These are phyloP conservation scores for Veloboletus limbatus DNA, from an alignment of 1,284 basidiomycete species.

Conservation along the genomic window DNA sequence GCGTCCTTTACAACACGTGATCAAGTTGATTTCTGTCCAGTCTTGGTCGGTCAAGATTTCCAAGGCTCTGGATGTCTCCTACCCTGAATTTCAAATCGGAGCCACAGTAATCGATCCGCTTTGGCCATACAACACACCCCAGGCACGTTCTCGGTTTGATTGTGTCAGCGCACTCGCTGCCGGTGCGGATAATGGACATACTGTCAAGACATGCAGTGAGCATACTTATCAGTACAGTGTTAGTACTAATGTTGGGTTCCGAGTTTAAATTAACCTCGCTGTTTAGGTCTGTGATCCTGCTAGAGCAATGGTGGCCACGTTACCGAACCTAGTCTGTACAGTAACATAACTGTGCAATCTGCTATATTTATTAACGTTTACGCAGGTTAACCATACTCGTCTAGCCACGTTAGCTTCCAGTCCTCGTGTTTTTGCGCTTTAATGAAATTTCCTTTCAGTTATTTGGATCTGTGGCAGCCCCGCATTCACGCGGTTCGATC, in stretches of 20 bases:
- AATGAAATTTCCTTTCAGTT: conserved; percentile 32
- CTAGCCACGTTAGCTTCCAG: conserved; percentile 38
- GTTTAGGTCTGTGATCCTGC: conserved; percentile 45
- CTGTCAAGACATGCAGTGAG: conserved; percentile 46
- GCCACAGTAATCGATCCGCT: conserved; percentile 50
- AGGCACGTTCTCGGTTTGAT: conserved; percentile 42
- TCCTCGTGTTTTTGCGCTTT: not conserved
- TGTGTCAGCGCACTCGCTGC: conserved; percentile 47
- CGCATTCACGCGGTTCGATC: conserved; percentile 44
- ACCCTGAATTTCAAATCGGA: conserved; percentile 44
- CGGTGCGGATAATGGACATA: conserved; percentile 39
- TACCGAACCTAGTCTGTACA: conserved; percentile 43
- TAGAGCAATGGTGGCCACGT: conserved; percentile 43
- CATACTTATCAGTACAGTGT: conserved; percentile 53
- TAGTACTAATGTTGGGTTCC: conserved; percentile 13
- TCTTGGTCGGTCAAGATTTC: conserved; percentile 48
- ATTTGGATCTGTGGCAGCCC: conserved; percentile 52
- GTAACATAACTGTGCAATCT: not conserved
- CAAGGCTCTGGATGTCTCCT: conserved; percentile 33
- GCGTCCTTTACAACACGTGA: not conserved
- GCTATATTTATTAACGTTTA: not conserved
- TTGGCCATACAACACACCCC: conserved; percentile 45
- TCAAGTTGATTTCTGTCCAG: conserved; percentile 23
- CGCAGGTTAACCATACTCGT: conserved; percentile 49
- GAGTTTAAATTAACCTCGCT: conserved; percentile 1